Base-by-base conservation (phyloP, 1,284 basidiomycete species). In the Trichosporon ovoides region DNA sequence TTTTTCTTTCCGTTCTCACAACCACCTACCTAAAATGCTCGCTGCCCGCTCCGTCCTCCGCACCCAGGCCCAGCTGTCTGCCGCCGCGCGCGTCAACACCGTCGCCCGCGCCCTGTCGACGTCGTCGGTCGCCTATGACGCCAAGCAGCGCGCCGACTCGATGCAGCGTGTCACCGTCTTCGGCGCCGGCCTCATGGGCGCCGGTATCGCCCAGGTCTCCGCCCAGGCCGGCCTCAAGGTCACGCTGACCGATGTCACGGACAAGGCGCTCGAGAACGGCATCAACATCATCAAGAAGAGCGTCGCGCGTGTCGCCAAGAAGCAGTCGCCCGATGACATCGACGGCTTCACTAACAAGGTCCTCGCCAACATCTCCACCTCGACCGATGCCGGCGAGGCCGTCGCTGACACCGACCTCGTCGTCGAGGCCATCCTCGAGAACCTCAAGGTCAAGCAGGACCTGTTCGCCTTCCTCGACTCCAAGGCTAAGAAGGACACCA, bases 391-490 rank as follows among this genome's bases (percentile, higher is more conserved):
- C 22, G 73, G 63, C 7, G 73, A 78, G 55, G 81, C 81, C 3
- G 81, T 82, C 35, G 64, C 78, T 38, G 60, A 76, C 6, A 75
- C 80, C 3, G 82, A 84, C 67, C 71, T 83, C 49, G 82, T 83
- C 50, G 77, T 83, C 55, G 83, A 84, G 70, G 83, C 83, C 7
- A 83, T 84, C 60, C 81, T 83, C 60, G 83, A 84, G 67, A 80
- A 80, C 62, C 68, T 84, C 55, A 78, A 80, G 64, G 77, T 81
- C 63, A 83, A 84, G 74, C 77, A 80, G 50, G 80, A 82, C 53
- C 72, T 84, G 38, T 83, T 84, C 60, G 74, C 72, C 13, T 77
- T 79, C 64, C 69, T 84, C 31, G 82, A 84, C 67, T 62, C 58
- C 38, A 75, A 80, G 60, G 81, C 82, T 7, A 78, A 77, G 76